Evolutionary conservation across 2,329 filamentous ascomycete genomes (phyloP), one percentile per base, ranked within the genome.

Genomic region (Chalara sp.): DNA sequence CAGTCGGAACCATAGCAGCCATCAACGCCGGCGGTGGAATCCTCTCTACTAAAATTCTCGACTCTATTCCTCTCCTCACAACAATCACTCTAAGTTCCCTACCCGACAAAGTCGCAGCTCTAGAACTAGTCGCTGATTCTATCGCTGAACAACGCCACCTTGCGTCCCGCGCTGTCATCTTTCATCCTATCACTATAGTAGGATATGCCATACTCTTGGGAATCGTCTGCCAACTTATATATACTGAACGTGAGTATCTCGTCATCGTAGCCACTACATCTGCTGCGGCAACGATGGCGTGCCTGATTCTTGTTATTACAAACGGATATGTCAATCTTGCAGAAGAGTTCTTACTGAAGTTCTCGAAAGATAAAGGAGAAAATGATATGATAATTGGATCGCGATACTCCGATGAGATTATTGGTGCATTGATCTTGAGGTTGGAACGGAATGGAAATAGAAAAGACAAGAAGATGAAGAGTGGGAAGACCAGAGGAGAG

Each of bases 81-180:
- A 81, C 87, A 47, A 79, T 81, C 58, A 66, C 77, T 28, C 70
- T 83, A 42, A 72, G 73, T 44, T 63, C 63, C 46, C 71, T 79
- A 46, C 65, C 74, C 47, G 85, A 90, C 65, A 82, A 84, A 63
- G 70, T 82, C 56, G 76, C 81, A 50, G 84, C 84, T 13, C 74
- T 95, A 47, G 79, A 79, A 56, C 79, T 95, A 21, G 76, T 95
- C 39, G 85, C 89, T 53, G 88, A 92, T 68, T 89, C 84, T 52
- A 80, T 95, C 46, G 87, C 88, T 37, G 86, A 95, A 69, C 89
- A 93, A 73, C 82, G 86, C 55, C 84, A 89, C 64, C 70, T 77
- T 6, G 56, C 53, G 54, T 58, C 52, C 52, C 56, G 39, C 55
- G 54, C 39, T 51, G 39, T 56, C 39, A 54, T 55, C 39, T 57